Evolutionary conservation across 163 green algal genomes (phyloP).

Genomic region (Scenedesmus sp.): DNA sequence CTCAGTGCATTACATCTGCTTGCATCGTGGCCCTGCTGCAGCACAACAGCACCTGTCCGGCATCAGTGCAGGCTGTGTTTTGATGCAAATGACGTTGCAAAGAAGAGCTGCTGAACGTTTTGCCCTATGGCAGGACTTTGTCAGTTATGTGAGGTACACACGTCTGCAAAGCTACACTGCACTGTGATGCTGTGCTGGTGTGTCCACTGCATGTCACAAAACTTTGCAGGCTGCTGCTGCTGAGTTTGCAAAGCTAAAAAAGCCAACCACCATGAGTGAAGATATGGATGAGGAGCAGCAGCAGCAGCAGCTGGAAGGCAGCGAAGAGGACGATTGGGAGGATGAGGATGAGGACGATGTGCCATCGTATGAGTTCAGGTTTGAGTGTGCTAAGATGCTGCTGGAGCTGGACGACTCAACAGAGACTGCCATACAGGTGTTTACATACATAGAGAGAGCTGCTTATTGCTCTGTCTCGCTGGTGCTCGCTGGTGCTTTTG

Average conservation of each 20-base stretch:
- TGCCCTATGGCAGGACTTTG: too few species aligned
- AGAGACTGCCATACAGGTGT: slow-evolving; percentile 75
- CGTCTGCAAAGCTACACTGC: neutral
- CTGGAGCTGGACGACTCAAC: slow-evolving; percentile 87
- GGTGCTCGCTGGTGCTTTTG: too few species aligned
- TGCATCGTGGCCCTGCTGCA: too few species aligned
- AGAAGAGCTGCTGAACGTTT: too few species aligned
- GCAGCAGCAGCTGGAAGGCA: slow-evolving; percentile 6
- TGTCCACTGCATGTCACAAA: neutral
- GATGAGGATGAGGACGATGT: slow-evolving; percentile 56
- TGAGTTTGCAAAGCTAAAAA: slow-evolving; percentile 34
- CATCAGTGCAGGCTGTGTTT: too few species aligned
- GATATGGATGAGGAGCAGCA: slow-evolving; percentile 44
- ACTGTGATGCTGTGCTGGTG: neutral
- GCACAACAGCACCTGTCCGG: too few species aligned
- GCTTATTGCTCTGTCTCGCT: too few species aligned
- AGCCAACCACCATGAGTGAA: slow-evolving; percentile 54
- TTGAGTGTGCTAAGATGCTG: slow-evolving; percentile 92
- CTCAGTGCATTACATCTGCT: too few species aligned
- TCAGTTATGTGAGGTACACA: too few species aligned
- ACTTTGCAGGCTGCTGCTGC: slow-evolving; percentile 1
- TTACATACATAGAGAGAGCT: too few species aligned
- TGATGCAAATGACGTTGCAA: too few species aligned
- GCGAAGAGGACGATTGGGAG: slow-evolving; percentile 40
- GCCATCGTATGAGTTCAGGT: slow-evolving; percentile 87